Evolutionary conservation across 495 filamentous ascomycete genomes (phyloP), one percentile per base, ranked within the genome.

Genomic region (Podospora pseudoanserina): DNA sequence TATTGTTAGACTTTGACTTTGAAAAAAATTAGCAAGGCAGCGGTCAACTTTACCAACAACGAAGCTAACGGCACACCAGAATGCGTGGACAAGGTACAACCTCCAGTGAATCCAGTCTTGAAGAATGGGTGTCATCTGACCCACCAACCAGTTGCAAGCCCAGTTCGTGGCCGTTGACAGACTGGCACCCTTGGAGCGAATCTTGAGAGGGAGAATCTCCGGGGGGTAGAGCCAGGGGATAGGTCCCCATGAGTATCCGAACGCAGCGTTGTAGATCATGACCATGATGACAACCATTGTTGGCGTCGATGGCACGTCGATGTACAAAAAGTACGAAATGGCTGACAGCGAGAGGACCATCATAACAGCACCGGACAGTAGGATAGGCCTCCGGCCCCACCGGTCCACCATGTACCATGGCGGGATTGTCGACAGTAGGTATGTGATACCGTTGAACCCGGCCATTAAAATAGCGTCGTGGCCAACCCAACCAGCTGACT

Each of bases 161-260:
- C 96, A 99, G 75, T 99, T 99, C 9, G 93, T 86, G 20, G 95
- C 95, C 1, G 95, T 99, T 67, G 95, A 98, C 72, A 99, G 81
- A 82, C 94, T 97, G 61, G 95, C 96, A 68, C 95, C 95, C 81
- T 99, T 99, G 20, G 95, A 97, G 66, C 95, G 89, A 74, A 99
- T 97, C 79, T 96, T 98, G 68, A 99, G 83, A 1, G 95, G 95
- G 63, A 99, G 81, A 75, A 99, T 99, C 83, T 99, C 95, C 7
- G 95, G 95, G 3, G 96, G 95, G 75, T 99, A 99, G 13, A 98
- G 85, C 95, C 95, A 99, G 0, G 95, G 95, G 64, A 99, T 94
- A 3, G 95, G 95, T 34, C 95, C 95, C 96, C 96, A 99, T n/a
- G 94, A 97, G 67, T 93, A 95, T 32, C 95, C 95, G 75, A 99